phyloP scores from a whole-genome alignment of 2,329 filamentous ascomycete species.

The Microdochium paspali region DNA sequence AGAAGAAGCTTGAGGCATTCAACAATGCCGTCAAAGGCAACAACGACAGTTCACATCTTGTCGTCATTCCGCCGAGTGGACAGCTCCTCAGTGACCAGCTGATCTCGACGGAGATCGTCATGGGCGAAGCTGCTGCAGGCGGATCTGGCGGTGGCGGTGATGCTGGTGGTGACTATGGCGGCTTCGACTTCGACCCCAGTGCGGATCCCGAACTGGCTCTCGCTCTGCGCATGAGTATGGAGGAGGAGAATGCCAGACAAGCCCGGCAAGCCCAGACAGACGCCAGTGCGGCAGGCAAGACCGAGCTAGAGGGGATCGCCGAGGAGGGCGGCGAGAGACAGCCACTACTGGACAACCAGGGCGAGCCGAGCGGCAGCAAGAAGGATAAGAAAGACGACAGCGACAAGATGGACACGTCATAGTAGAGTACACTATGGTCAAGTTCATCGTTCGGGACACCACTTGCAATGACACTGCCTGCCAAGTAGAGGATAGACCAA shows the following conservation, averaged over 20 bases:
- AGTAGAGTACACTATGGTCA: slow-evolving; percentile 19
- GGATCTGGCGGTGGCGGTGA: slow-evolving; percentile 46
- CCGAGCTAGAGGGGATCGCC: slow-evolving; percentile 70
- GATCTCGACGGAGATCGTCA: slow-evolving; percentile 79
- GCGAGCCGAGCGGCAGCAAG: slow-evolving; percentile 54
- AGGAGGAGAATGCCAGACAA: slow-evolving; percentile 91
- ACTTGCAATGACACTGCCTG: too few relatives aligned
- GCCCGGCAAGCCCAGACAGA: slow-evolving; percentile 76
- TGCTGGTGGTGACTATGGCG: slow-evolving; percentile 56
- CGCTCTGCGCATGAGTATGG: slow-evolving; percentile 92
- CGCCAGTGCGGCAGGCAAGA: slow-evolving; percentile 63
- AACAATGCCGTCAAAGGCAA: slow-evolving; percentile 86
- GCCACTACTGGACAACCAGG: slow-evolving; percentile 54
- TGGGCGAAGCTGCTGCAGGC: slow-evolving; percentile 62
- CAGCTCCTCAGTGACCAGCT: slow-evolving; percentile 91
- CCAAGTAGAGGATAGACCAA: too few relatives aligned
- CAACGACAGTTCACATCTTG: slow-evolving; percentile 83
- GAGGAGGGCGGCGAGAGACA: slow-evolving; percentile 61
- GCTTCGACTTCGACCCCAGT: slow-evolving; percentile 84
- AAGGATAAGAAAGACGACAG: slow-evolving; percentile 44
- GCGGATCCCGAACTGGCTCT: slow-evolving; percentile 90
- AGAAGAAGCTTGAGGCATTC: slow-evolving; percentile 89
- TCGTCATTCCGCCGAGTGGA: slow-evolving; percentile 81
- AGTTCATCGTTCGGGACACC: too few relatives aligned
- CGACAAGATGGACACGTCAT: slow-evolving; percentile 91